A percentile compares a stretch with the other conserved stretches of the same genome.
Conservation (phyloP, 2,329 filamentous ascomycete genomes). For the Aspergillus fructus region DNA sequence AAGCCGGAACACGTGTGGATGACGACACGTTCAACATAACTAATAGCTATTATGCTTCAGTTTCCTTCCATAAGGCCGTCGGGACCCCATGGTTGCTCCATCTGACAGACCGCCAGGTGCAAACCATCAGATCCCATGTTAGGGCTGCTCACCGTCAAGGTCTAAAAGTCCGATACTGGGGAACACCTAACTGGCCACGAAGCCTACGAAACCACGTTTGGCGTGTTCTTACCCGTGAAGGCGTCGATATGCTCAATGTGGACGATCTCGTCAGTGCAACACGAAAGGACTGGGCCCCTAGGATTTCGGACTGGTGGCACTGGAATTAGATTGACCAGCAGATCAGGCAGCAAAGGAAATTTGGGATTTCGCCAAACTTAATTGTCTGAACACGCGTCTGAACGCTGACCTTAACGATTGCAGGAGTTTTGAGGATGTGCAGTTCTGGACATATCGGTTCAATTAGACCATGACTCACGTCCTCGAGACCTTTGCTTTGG, state of each 20-base stretch:
- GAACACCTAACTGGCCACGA: constrained; percentile 55
- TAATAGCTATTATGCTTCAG: constrained; percentile 60
- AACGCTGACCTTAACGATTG: background rate
- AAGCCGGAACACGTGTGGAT: background rate
- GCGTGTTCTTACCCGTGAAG: constrained; percentile 53
- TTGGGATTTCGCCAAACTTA: background rate
- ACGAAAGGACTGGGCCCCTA: constrained; percentile 47
- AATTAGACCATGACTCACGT: background rate
- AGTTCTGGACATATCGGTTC: background rate
- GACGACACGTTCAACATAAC: constrained; percentile 44
- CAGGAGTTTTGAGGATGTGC: background rate
- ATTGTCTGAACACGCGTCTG: background rate
- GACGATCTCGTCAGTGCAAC: constrained; percentile 56
- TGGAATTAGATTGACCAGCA: background rate
- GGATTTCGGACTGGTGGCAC: constrained; percentile 34
- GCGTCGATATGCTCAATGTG: constrained; percentile 58
- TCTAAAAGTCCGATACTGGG: constrained; percentile 59
- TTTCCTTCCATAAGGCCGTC: constrained; percentile 51
- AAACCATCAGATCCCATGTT: constrained; percentile 52
- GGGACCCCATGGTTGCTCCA: constrained; percentile 52
- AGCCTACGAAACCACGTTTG: constrained; percentile 55
- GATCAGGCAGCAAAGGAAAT: background rate
- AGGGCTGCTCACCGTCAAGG: constrained; percentile 51
- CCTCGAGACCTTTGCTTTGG: background rate
- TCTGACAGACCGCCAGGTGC: constrained; percentile 47